Conservation (phyloP, 2,329 filamentous ascomycete genomes). For the Colletotrichum sp. region DNA sequence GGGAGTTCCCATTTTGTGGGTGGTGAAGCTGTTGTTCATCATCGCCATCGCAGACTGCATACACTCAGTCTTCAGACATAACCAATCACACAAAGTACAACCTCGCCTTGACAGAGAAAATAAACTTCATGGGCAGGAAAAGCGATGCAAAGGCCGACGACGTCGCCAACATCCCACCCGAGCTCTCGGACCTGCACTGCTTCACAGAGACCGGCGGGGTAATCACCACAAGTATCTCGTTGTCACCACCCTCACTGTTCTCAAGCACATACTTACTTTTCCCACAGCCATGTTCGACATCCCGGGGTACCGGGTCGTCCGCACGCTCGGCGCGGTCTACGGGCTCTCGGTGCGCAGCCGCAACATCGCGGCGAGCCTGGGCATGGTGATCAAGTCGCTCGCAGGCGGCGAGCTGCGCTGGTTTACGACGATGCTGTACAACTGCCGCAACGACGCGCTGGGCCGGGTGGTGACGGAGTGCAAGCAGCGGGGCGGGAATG, state of each 20-base stretch:
- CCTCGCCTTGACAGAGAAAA: not conserved
- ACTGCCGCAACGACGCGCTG: slow-evolving; percentile 63
- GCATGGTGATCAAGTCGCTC: slow-evolving; percentile 61
- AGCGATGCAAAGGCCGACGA: slow-evolving; percentile 25
- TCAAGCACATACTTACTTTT: not conserved
- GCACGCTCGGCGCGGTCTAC: slow-evolving; percentile 63
- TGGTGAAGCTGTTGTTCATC: too few species aligned
- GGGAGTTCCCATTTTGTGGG: not conserved
- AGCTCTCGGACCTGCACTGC: slow-evolving; percentile 57
- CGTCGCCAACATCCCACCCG: slow-evolving; percentile 40
- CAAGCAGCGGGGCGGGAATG: slow-evolving; percentile 63
- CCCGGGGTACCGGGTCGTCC: slow-evolving; percentile 63
- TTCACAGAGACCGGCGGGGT: slow-evolving; percentile 67
- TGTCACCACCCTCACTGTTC: not conserved
- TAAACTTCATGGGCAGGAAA: slow-evolving; percentile 5
- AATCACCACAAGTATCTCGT: slow-evolving; percentile 55
- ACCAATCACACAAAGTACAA: not conserved
- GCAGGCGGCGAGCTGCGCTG: slow-evolving; percentile 64
- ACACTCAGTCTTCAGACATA: not conserved
- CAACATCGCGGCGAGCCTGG: slow-evolving; percentile 61
- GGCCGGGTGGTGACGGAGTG: slow-evolving; percentile 60
- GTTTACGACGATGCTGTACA: slow-evolving; percentile 65
- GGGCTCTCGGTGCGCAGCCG: slow-evolving; percentile 62
- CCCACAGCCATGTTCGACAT: slow-evolving; percentile 63
- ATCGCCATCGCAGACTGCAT: not conserved